phyloP scores from a whole-genome alignment of 352 stramenopile species.

The Blastocystis sp. region DNA sequence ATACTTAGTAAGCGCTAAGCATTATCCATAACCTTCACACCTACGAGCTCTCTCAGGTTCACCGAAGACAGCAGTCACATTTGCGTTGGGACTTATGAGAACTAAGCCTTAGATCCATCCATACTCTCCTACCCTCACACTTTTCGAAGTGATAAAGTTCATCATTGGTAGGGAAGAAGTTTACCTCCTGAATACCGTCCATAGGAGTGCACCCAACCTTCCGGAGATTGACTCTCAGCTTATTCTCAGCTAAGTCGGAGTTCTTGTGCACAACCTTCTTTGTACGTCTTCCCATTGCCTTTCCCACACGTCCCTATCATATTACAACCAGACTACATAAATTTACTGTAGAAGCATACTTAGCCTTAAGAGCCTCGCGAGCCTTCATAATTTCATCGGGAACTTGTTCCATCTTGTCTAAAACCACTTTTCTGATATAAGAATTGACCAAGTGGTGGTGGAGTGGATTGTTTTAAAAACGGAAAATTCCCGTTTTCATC shows the following conservation, averaged over 20 bases:
- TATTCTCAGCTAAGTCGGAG: conserved; percentile 75
- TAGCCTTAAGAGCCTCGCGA: conserved; percentile 50
- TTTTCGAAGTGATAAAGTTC: conserved; percentile 78
- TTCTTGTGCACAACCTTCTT: conserved; percentile 79
- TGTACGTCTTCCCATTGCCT: conserved; percentile 79
- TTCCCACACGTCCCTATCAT: conserved; percentile 74
- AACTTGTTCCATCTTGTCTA: conserved; percentile 8
- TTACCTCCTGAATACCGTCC: conserved; percentile 78
- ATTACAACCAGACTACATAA: neutral
- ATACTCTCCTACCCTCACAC: conserved; percentile 71
- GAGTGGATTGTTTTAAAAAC: neutral
- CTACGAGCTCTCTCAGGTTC: conserved; percentile 69
- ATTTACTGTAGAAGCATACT: conserved; percentile 7
- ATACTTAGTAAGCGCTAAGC: conserved; percentile 1
- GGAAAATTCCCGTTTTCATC: neutral
- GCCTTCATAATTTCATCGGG: conserved; percentile 48
- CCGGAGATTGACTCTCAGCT: conserved; percentile 78
- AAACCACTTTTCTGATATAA: conserved; percentile 41
- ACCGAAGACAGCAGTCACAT: conserved; percentile 74
- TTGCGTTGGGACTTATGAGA: conserved; percentile 77
- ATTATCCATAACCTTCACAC: neutral
- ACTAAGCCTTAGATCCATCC: conserved; percentile 57
- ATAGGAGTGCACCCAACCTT: conserved; percentile 78
- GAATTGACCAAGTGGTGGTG: neutral
- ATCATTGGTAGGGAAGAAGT: conserved; percentile 81